A percentile compares a stretch with the other conserved stretches of the same genome.
Evolutionary conservation across 345 rosid species (phyloP).

Genomic region (Linum lewisii): DNA sequence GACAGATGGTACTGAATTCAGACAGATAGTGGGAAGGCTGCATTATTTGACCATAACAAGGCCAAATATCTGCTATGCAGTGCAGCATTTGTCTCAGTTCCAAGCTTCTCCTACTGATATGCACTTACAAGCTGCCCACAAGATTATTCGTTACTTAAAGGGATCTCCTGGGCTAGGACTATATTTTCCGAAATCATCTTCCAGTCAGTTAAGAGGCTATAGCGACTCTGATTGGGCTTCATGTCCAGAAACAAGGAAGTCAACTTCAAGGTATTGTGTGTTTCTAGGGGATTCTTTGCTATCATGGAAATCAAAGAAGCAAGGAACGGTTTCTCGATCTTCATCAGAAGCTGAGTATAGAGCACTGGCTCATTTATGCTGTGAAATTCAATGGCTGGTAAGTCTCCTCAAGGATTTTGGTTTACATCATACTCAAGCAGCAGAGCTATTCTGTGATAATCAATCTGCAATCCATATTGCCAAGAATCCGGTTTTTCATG

Average conservation of each 20-base stretch:
- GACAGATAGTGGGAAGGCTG: not conserved
- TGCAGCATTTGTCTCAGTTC: not conserved
- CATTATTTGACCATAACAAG: not conserved
- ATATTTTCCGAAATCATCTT: too few relatives aligned
- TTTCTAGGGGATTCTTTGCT: not conserved
- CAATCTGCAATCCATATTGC: not conserved
- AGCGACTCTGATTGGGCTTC: not conserved
- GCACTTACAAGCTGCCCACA: not conserved
- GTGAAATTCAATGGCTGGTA: not conserved
- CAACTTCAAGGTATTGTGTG: not conserved
- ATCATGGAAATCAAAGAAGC: not conserved
- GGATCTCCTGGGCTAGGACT: not conserved
- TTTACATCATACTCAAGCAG: not conserved
- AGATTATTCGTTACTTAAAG: not conserved
- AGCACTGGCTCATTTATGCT: not conserved
- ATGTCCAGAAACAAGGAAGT: not conserved
- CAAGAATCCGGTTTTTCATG: not conserved
- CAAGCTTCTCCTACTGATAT: not conserved
- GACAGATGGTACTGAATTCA: too few relatives aligned
- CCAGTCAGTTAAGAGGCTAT: not conserved
- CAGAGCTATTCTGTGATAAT: not conserved
- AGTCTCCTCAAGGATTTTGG: not conserved
- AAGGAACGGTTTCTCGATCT: not conserved
- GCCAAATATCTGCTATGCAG: not conserved
- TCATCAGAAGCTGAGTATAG: not conserved